Base-by-base conservation (phyloP, 2,329 filamentous ascomycete species). In the Pestalotiopsis sp. region DNA sequence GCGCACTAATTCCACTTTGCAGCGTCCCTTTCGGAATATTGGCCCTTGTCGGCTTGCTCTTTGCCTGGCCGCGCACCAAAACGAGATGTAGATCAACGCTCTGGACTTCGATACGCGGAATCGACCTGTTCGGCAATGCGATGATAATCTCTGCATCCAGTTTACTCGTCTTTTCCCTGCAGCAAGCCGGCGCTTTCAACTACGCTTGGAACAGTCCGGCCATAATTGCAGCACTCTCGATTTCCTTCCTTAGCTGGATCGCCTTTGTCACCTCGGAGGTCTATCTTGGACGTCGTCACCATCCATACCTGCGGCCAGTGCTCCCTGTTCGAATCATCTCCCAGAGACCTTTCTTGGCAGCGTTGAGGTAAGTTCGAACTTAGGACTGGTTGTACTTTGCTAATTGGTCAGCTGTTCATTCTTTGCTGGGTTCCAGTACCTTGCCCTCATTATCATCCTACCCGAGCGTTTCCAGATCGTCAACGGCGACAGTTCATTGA, bases 391-490 rank as follows among this genome's bases (percentile, higher is more conserved):
- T 56, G 23, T 39, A 23, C 17, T 58, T 58, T 38, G 27, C 69
- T 69, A 59, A 66, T 31, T n/a, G 36, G 4, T 3, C 17, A 88
- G 86, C 17, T 83, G 86, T 31, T 89, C 87, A 2, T 78, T 90
- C 17, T 80, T 90, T 20, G 85, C 85, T 0, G 88, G 88, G 2
- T 88, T 87, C 65, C 81, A 85, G 0, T 90, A 89, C 70, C 84
- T 91, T 25, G 80, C 86, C 4, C 81, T 89, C n/a, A 84, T 87
- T 13, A 84, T 90, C 68, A 83, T 85, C 39, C 82, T 91, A 4
- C 88, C 89, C 0, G 86, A 91, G 71, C 80, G 87, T 6, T 88
- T 90, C 64, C 88, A 91, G 70, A 85, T 90, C 49, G 84, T 90
- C 66, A 86, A 89, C 70, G 80, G 79, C 5, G 82, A 89, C 63